Base-by-base conservation (phyloP, 2,329 filamentous ascomycete genomes). In the Geosmithia morbida region DNA sequence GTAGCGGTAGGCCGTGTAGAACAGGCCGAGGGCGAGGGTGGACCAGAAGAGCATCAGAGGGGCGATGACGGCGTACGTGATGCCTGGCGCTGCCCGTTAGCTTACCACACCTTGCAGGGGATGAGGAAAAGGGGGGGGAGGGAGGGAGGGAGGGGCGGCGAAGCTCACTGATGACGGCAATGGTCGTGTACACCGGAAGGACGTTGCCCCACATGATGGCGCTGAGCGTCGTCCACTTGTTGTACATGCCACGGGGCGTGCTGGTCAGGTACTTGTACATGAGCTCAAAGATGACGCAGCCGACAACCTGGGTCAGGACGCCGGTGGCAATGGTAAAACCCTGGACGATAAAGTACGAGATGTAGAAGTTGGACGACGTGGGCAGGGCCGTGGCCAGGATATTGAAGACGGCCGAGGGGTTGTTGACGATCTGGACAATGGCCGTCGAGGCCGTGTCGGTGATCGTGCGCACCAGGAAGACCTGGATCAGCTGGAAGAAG, bases 351-450 rank as follows among this genome's bases (percentile, higher is more conserved):
- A 95, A 89, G 66, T 94, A 95, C 14, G 65, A 86, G 46, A 97
- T 83, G 66, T 96, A 98, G 59, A 97, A 94, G 67, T 94, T 97
- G 52, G 88, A 89, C 0, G 87, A 81, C 42, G 77, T 81, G 13
- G 92, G 92, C 17, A 98, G 70, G 46, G 84, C 80, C 10, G 69
- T 60, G 1, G 87, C 83, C 10, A 95, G 70, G 46, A 90, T 66
- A 2, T 58, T 64, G 0, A 87, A 79, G 20, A 81, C 76, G 1
- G 64, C 63, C 7, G 64, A 59, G 1, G 88, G 87, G 4, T 86
- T 55, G 0, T 79, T 40, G 18, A 77, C 71, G 46, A 94, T 81
- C 42, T 79, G 57, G 14, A 74, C 66, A 13, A 80, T 73, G 1
- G 86, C 78, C 6, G 81, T 74, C 7, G 86, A 77, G 10, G 88